Percentiles rank a stretch among this genome's conserved stretches.
Evolutionary conservation across 768 basidiomycete genomes (phyloP).

Genomic region (Collybia mongolica): DNA sequence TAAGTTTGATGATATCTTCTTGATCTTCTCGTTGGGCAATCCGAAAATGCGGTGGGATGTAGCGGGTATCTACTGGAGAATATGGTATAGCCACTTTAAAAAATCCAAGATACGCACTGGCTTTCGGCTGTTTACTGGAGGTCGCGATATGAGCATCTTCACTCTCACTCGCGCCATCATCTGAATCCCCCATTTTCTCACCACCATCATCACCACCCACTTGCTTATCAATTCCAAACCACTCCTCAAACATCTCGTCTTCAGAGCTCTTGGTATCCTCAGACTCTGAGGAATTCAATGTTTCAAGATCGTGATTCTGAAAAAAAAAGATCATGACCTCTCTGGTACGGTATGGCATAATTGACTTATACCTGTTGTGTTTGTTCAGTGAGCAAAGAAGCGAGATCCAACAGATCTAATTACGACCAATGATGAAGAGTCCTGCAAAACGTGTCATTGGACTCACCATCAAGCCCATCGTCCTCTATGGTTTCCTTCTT

Average conservation of each 20-base stretch:
- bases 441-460: not conserved
- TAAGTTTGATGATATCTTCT: constrained; percentile 53
- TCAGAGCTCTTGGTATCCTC: constrained; percentile 10
- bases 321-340: not conserved
- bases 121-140: not conserved
- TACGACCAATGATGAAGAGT: not conserved
- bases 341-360: too few species aligned
- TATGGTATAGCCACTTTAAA: not conserved
- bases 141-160: not conserved
- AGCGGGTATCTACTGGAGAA: constrained; percentile 40
- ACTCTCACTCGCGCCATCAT: too few species aligned
- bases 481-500: constrained; percentile 51
- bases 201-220: constrained; percentile 8
- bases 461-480: constrained; percentile 84
- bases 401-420: constrained; percentile 56
- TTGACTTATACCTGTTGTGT: constrained; percentile 7
- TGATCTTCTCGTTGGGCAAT: constrained; percentile 26
- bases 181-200: not conserved
- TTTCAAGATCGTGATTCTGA: constrained; percentile 6
- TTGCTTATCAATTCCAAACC: constrained; percentile 32
- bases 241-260: constrained; percentile 33
- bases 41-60: constrained; percentile 83
- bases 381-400: constrained; percentile 27
- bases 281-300: constrained; percentile 13
- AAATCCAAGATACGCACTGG: not conserved